Percentiles rank a stretch among this genome's conserved stretches.
phyloP scores from a whole-genome alignment of 495 filamentous ascomycete species.

The Penicillium silybi region DNA sequence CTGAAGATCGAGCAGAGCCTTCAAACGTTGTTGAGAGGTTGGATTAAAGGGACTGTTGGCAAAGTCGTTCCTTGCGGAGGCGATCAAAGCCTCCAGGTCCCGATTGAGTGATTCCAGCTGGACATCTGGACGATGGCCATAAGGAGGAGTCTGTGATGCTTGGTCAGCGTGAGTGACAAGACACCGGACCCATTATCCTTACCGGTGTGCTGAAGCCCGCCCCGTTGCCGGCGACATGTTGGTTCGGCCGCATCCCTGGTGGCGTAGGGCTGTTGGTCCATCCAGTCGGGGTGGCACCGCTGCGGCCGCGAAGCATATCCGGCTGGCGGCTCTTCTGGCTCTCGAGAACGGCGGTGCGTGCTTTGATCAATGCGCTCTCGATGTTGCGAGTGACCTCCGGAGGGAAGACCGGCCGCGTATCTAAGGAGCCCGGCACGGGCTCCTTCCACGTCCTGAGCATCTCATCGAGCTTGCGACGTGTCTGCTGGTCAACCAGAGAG shows the following conservation, averaged over 20 bases:
- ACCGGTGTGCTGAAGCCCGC: constrained; percentile 33
- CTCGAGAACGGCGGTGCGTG: constrained; percentile 69
- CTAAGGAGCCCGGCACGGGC: constrained; percentile 86
- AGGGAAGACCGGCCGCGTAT: constrained; percentile 83
- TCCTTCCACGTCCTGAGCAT: constrained; percentile 99
- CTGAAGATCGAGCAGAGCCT: constrained; percentile 84
- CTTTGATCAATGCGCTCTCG: constrained; percentile 89
- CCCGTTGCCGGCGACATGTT: constrained; percentile 32
- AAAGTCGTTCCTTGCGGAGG: constrained; percentile 63
- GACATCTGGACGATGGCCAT: constrained; percentile 25
- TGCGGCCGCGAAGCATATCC: constrained; percentile 57
- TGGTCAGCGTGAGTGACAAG: neutral
- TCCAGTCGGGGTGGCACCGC: constrained; percentile 46
- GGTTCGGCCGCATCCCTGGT: constrained; percentile 42
- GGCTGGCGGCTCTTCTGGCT: constrained; percentile 67
- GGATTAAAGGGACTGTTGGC: constrained; percentile 68
- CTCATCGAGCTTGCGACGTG: constrained; percentile 88
- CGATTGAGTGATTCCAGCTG: constrained; percentile 69
- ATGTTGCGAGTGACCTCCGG: constrained; percentile 80
- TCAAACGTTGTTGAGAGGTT: constrained; percentile 69
- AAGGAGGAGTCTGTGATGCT: constrained; percentile 32
- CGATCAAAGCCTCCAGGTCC: constrained; percentile 76
- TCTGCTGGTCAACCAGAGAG: constrained; percentile 71
- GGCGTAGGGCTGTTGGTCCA: constrained; percentile 70
- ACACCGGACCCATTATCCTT: neutral